Percentiles rank a stretch among this genome's conserved stretches.
These are phyloP conservation scores for Rosa hybrid DNA, from an alignment of 331 rosid species.

Conservation along the genomic window DNA sequence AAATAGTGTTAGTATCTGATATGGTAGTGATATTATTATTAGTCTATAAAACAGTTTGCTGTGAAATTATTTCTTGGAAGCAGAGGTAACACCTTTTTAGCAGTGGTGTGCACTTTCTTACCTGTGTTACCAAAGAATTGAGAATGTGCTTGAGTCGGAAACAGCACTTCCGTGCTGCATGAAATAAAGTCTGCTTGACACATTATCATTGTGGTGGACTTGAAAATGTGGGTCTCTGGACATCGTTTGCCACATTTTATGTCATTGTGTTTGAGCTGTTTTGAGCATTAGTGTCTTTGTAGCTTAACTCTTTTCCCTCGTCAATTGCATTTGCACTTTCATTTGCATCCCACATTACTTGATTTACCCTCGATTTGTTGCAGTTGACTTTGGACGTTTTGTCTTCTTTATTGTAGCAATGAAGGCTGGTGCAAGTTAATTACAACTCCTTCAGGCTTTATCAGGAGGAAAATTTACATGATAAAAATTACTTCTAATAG, in stretches of 20 bases:
- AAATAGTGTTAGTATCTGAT: not conserved
- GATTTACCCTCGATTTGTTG: not conserved
- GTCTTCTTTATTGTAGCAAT: slow-evolving; percentile 5
- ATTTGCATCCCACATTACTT: not conserved
- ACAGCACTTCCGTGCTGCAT: not conserved
- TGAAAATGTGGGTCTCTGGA: not conserved
- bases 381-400: not conserved
- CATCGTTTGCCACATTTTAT: not conserved
- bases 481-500: not conserved
- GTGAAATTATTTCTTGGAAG: not conserved
- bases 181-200: not conserved
- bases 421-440: slow-evolving; percentile 1
- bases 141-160: not conserved
- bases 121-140: not conserved
- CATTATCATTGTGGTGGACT: not conserved
- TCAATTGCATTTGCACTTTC: not conserved
- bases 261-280: not conserved
- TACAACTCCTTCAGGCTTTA: not conserved
- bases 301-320: not conserved
- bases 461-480: not conserved
- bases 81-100: not conserved
- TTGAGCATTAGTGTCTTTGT: not conserved
- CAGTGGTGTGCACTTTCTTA: not conserved
- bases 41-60: not conserved
- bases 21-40: not conserved